Conservation (phyloP, 1,284 basidiomycete species). For the Pseudozyma tsukubaensis region DNA sequence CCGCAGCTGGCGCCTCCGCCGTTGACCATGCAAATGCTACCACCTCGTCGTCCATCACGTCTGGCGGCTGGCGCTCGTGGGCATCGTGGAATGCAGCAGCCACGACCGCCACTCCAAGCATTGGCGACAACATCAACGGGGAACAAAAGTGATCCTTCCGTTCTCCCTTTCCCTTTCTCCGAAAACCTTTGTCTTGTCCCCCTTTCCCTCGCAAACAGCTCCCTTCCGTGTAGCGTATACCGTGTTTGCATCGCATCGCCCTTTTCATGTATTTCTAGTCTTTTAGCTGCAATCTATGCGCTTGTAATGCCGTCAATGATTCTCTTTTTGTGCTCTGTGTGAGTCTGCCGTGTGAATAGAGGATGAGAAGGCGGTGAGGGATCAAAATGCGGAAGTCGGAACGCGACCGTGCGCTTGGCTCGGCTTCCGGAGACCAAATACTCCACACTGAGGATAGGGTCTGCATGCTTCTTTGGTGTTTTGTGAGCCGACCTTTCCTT, state of each 20-base stretch:
- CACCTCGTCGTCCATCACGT: constrained; percentile 13
- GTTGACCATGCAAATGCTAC: background rate
- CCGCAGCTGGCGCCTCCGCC: background rate
- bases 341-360: background rate
- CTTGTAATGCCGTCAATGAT: background rate
- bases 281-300: background rate
- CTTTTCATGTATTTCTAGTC: constrained; percentile 29
- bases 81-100: constrained; percentile 32
- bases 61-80: constrained; percentile 39
- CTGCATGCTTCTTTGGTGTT: background rate
- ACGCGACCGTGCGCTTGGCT: background rate
- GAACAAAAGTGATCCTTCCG: constrained; percentile 6
- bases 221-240: constrained; percentile 19
- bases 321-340: background rate
- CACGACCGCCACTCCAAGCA: background rate
- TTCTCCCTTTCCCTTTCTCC: background rate
- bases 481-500: no score
- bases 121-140: constrained; percentile 4
- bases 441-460: background rate
- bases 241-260: constrained; percentile 8
- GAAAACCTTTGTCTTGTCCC: background rate
- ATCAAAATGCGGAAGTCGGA: constrained; percentile 1
- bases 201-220: constrained; percentile 9
- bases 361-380: background rate
- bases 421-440: background rate